Conservation (phyloP, 164 flowering plant genomes). For the Umbilicus rupestris region DNA sequence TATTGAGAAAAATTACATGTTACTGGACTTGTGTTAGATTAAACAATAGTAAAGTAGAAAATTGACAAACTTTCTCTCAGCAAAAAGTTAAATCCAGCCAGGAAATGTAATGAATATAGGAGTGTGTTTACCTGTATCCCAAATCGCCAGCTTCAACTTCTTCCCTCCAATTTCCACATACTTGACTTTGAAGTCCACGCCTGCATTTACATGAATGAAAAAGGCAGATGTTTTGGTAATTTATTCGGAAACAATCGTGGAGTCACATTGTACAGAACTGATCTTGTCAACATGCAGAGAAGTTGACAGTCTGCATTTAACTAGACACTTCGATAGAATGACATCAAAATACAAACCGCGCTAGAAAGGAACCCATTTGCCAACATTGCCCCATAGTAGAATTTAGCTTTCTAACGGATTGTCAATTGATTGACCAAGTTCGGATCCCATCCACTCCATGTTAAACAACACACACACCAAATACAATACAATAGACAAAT, state of each 20-base stretch:
- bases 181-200: constrained; percentile 90
- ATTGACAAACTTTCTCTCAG: background rate
- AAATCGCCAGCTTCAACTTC: constrained; percentile 82
- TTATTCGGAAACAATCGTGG: background rate
- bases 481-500: no score
- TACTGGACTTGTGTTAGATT: background rate
- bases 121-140: constrained; percentile 95
- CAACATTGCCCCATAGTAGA: background rate
- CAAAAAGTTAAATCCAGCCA: background rate
- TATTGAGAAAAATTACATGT: constrained; percentile 10
- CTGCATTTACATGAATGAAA: constrained; percentile 21
- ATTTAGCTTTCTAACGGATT: no score
- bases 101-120: background rate
- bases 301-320: background rate
- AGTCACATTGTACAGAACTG: background rate
- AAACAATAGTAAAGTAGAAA: background rate
- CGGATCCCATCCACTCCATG: background rate
- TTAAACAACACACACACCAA: background rate
- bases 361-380: background rate
- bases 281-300: background rate
- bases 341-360: background rate
- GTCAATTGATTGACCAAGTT: background rate
- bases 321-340: no score
- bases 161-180: constrained; percentile 65
- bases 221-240: background rate